phyloP scores from a whole-genome alignment of 108 stramenopile genomes.

The Discostella stelligeroides region DNA sequence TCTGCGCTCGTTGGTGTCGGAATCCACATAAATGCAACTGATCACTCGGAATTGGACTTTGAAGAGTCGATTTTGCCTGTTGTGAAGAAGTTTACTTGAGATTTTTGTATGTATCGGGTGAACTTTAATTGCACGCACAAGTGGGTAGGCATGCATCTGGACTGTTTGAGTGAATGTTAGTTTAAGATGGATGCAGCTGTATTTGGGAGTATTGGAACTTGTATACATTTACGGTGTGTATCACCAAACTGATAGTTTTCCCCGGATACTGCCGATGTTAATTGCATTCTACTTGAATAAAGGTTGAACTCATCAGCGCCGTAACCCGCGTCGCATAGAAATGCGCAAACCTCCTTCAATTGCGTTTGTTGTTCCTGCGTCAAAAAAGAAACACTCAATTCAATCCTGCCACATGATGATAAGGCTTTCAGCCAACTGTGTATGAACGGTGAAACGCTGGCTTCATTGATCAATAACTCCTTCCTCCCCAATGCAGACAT shows the following conservation, averaged over 20 bases:
- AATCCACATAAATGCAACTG: conserved; percentile 89
- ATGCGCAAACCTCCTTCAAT: conserved; percentile 30
- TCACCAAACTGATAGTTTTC: no score
- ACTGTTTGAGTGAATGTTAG: no score
- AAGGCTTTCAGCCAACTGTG: conserved; percentile 29
- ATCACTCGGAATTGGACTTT: conserved; percentile 82
- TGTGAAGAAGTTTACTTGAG: conserved; percentile 82
- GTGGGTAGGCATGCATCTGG: not conserved
- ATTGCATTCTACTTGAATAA: not conserved
- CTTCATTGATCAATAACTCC: conserved; percentile 5
- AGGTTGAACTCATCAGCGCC: not conserved
- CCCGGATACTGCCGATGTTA: no score
- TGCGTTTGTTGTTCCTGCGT: conserved; percentile 13
- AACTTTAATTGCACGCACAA: not conserved
- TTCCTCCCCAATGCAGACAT: not conserved
- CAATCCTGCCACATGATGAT: conserved; percentile 30
- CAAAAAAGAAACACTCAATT: conserved; percentile 38
- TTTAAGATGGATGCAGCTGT: no score
- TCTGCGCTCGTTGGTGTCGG: conserved; percentile 82
- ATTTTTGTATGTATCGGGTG: not conserved
- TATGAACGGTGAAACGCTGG: conserved; percentile 5
- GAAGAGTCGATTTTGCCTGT: conserved; percentile 82
- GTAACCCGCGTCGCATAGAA: conserved; percentile 9
- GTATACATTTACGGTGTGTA: no score
- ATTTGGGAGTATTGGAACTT: no score